Evolutionary conservation across 495 filamentous ascomycete species (phyloP), one percentile per base, ranked within the genome.

Genomic region (Aspergillus homomorphus): DNA sequence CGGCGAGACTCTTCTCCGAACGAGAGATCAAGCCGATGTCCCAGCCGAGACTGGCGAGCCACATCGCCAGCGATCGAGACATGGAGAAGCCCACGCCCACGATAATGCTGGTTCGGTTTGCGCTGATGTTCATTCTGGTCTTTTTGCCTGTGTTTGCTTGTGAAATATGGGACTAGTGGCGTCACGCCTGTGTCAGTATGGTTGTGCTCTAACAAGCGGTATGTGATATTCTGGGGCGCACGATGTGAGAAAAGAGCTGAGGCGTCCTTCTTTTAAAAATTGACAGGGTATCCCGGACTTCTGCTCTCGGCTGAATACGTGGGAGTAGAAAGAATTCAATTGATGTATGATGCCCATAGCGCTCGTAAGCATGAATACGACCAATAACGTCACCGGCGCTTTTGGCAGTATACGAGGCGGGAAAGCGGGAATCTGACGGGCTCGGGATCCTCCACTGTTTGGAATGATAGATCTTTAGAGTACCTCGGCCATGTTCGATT

Each of bases 1-100:
- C n/a, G 3, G 44, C 49, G 3, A 60, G 52, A 42, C 24, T 60
- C 19, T 50, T 50, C 38, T 60, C 53, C n/a, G 61, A 56, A 1
- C 61, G 62, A 21, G 62, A 61, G 1, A 64, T 30, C 9, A 64
- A 30, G 4, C 54, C 62, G 19, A 64, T 64, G 43, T 58, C 58
- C 62, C 62, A 64, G 0, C 62, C 62, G 14, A 58, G 5, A 23
- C 43, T 56, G 6, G 58, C 62, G 1, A 64, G 62, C 58, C 62
- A 60, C 18, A 58, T 30, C 4, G 62, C 62, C 19, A 64, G 62
- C 2, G 58, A 61, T 5, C 48, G 45, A 18, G 62, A 64, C 58
- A 64, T 64, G 62, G 28, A 20, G 20, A 58, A 55, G 9, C 62
- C 62, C 0, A 64, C 62, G 21, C 62, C 62, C 19, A 64, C 57